Percentiles rank a stretch among this genome's conserved stretches.
Conservation (phyloP, 768 basidiomycete genomes). For the Leccinum variicolor region DNA sequence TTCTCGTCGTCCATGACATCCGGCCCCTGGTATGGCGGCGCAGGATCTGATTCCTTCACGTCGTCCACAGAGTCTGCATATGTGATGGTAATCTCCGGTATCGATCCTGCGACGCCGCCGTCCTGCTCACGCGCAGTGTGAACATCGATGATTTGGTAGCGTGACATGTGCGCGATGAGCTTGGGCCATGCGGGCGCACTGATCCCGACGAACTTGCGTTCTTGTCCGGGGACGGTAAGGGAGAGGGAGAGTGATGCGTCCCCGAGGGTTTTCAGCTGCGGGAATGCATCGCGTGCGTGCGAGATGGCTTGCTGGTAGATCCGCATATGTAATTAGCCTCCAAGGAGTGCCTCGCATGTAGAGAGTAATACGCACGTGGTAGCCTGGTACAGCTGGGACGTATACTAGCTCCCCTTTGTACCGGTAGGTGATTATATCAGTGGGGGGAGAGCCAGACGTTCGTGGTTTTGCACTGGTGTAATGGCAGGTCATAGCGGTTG, state of each 20-base stretch:
- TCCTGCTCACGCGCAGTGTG: constrained; percentile 14
- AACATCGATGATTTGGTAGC: constrained; percentile 50
- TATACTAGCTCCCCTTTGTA: constrained; percentile 44
- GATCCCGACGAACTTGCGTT: constrained; percentile 42
- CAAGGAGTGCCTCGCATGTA: background rate
- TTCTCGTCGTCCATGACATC: constrained; percentile 13
- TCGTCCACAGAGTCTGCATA: constrained; percentile 16
- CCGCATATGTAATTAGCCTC: background rate
- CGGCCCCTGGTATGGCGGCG: constrained; percentile 37
- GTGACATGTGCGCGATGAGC: constrained; percentile 37
- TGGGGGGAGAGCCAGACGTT: background rate
- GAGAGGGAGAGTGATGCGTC: constrained; percentile 45
- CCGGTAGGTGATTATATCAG: constrained; percentile 51
- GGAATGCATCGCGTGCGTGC: constrained; percentile 49
- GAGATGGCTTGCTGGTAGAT: constrained; percentile 47
- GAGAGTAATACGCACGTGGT: constrained; percentile 36
- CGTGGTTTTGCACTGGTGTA: background rate
- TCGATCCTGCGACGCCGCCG: background rate
- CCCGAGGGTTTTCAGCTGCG: constrained; percentile 35
- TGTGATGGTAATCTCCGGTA: constrained; percentile 31
- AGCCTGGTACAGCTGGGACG: constrained; percentile 42
- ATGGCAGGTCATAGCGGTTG: background rate
- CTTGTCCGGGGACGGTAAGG: constrained; percentile 33
- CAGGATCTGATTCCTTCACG: constrained; percentile 17
- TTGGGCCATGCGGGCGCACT: constrained; percentile 50